Conservation (phyloP, 164 flowering plant genomes). For the Dillenia turbinata region DNA sequence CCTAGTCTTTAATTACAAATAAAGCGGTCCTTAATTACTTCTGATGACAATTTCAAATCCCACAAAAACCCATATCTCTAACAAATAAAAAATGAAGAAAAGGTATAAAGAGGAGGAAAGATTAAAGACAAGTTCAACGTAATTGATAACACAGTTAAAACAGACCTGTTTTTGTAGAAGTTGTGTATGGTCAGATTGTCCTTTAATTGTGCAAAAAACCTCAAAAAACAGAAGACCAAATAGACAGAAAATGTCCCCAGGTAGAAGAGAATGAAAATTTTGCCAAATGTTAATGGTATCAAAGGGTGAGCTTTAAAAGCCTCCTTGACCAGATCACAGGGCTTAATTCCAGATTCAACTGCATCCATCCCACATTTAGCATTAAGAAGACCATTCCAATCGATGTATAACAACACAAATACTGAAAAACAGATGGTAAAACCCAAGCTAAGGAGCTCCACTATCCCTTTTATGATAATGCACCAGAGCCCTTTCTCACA, state of each 20-base stretch:
- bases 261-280: slow-evolving; percentile 77
- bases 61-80: no score
- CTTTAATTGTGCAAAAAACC: slow-evolving; percentile 83
- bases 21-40: no score
- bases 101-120: no score
- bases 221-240: slow-evolving; percentile 85
- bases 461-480: slow-evolving; percentile 89
- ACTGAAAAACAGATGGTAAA: slow-evolving; percentile 90
- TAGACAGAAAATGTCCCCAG: slow-evolving; percentile 79
- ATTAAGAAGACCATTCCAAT: slow-evolving; percentile 92
- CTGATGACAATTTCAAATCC: no score
- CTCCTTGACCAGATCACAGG: slow-evolving; percentile 89
- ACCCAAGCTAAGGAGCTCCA: slow-evolving; percentile 82
- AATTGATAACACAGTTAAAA: slow-evolving; percentile 1
- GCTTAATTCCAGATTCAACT: slow-evolving; percentile 89
- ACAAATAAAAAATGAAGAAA: no score
- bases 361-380: slow-evolving; percentile 99
- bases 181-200: slow-evolving; percentile 70
- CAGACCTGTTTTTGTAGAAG: slow-evolving; percentile 78
- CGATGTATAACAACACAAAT: slow-evolving; percentile 80
- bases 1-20: no score
- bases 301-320: slow-evolving; percentile 85
- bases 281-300: slow-evolving; percentile 73
- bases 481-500: slow-evolving; percentile 98
- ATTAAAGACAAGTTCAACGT: background rate